These are phyloP conservation scores for Neonectria ditissima DNA, from an alignment of 2,329 filamentous ascomycete species.

Conservation along the genomic window DNA sequence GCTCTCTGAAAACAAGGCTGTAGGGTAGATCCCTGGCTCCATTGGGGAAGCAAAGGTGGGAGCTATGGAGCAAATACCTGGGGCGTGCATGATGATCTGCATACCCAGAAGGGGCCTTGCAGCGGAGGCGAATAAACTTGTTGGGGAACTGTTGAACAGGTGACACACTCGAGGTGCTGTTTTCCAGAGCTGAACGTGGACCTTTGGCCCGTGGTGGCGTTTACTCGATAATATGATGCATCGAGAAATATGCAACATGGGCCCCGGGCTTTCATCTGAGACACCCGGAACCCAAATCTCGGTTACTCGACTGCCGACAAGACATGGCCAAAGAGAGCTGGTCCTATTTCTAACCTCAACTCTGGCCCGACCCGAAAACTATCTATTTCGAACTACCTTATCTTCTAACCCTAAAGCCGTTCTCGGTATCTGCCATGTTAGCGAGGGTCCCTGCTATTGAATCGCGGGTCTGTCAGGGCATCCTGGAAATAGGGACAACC, in stretches of 20 bases:
- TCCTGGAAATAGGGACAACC: slow-evolving; percentile 5
- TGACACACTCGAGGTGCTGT: background rate
- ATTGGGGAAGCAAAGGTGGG: background rate
- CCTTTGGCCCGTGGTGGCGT: background rate
- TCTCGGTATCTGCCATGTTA: too few species aligned
- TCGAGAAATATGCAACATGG: too few species aligned
- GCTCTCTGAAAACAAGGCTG: background rate
- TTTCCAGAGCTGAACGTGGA: background rate
- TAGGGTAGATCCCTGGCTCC: background rate
- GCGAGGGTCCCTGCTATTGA: too few species aligned
- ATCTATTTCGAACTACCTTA: background rate
- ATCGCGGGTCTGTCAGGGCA: background rate
- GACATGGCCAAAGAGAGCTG: too few species aligned
- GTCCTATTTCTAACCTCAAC: too few species aligned
- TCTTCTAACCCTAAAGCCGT: background rate
- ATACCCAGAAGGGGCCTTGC: slow-evolving; percentile 24
- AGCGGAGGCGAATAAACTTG: slow-evolving; percentile 11
- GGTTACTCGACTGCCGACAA: too few species aligned
- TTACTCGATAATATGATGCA: background rate
- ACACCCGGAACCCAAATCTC: too few species aligned
- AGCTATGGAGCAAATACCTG: slow-evolving; percentile 19
- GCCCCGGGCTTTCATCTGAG: too few species aligned
- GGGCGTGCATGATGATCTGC: slow-evolving; percentile 41
- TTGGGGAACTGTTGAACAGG: background rate
- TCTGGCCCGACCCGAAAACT: background rate